A percentile compares a stretch with the other conserved stretches of the same genome.
These are phyloP conservation scores for Microdochium bolleyi DNA, from an alignment of 2,329 filamentous ascomycete genomes.

Conservation along the genomic window DNA sequence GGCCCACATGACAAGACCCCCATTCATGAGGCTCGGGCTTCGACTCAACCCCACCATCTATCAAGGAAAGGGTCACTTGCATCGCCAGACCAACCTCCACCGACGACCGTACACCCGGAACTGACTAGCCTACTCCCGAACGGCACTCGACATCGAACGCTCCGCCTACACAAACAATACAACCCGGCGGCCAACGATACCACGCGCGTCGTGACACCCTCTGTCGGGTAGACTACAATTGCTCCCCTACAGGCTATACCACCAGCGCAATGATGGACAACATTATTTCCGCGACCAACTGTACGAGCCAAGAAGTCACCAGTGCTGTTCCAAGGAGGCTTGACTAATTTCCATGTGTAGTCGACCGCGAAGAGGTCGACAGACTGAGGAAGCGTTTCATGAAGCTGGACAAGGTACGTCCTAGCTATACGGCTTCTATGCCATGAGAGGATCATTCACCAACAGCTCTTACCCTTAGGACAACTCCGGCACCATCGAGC, in stretches of 20 bases:
- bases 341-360: slow-evolving; percentile 34
- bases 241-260: slow-evolving; percentile 9
- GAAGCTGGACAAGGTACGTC: slow-evolving; percentile 90
- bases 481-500: slow-evolving; percentile 96
- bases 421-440: slow-evolving; percentile 1
- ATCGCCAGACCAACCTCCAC: too few species aligned
- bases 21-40: too few species aligned
- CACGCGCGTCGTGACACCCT: too few species aligned
- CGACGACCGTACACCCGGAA: too few species aligned
- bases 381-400: slow-evolving; percentile 94
- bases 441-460: slow-evolving; percentile 5
- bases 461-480: slow-evolving; percentile 51
- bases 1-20: too few species aligned
- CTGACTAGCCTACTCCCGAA: too few species aligned
- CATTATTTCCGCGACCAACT: slow-evolving; percentile 95
- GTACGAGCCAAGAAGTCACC: slow-evolving; percentile 40
- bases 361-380: slow-evolving; percentile 96
- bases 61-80: too few species aligned
- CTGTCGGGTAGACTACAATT: neutral
- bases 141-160: too few species aligned
- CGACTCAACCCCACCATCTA: too few species aligned
- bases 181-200: too few species aligned
- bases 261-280: slow-evolving; percentile 56
- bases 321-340: neutral
- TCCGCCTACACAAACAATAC: too few species aligned